A percentile compares a stretch with the other conserved stretches of the same genome.
These are phyloP conservation scores for Umbelopsis isabellina DNA, from an alignment of 192 early-diverging fungal species.

Conservation along the genomic window DNA sequence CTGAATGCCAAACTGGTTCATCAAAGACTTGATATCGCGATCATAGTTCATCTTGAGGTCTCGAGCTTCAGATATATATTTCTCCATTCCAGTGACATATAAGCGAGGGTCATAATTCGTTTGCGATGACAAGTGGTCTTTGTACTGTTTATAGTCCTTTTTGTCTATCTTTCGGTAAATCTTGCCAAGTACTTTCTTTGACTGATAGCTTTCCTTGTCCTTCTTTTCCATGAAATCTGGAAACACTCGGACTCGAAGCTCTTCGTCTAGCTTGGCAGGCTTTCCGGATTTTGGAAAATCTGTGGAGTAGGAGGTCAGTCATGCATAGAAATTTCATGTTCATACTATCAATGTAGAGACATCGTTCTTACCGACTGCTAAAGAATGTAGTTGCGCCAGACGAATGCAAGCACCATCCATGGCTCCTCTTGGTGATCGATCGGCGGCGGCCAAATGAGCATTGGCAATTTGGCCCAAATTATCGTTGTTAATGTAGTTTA, in stretches of 20 bases:
- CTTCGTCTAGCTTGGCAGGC: slow-evolving; percentile 50
- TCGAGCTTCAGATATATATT: slow-evolving; percentile 55
- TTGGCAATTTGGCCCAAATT: slow-evolving; percentile 72
- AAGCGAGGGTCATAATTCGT: slow-evolving; percentile 43
- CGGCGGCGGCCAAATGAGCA: slow-evolving; percentile 67
- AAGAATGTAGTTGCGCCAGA: slow-evolving; percentile 70
- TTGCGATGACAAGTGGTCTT: slow-evolving; percentile 31
- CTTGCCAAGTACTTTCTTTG: slow-evolving; percentile 52
- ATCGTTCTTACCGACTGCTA: slow-evolving; percentile 52
- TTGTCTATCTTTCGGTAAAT: slow-evolving; percentile 56
- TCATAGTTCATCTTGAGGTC: slow-evolving; percentile 51
- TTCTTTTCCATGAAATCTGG: slow-evolving; percentile 81
- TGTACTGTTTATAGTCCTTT: slow-evolving; percentile 46
- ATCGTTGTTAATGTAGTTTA: slow-evolving; percentile 66
- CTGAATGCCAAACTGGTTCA: slow-evolving; percentile 68
- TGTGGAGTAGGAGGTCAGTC: background rate
- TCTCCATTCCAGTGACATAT: slow-evolving; percentile 49
- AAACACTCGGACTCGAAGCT: slow-evolving; percentile 46
- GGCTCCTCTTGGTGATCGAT: slow-evolving; percentile 50
- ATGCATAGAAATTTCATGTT: background rate
- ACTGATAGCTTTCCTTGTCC: slow-evolving; percentile 53
- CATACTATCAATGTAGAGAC: background rate
- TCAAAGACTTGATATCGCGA: slow-evolving; percentile 51
- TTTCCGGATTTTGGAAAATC: slow-evolving; percentile 75
- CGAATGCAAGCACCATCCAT: slow-evolving; percentile 51